Evolutionary conservation across 2,329 filamentous ascomycete species (phyloP).

Genomic region (Paradendryphiella salina): DNA sequence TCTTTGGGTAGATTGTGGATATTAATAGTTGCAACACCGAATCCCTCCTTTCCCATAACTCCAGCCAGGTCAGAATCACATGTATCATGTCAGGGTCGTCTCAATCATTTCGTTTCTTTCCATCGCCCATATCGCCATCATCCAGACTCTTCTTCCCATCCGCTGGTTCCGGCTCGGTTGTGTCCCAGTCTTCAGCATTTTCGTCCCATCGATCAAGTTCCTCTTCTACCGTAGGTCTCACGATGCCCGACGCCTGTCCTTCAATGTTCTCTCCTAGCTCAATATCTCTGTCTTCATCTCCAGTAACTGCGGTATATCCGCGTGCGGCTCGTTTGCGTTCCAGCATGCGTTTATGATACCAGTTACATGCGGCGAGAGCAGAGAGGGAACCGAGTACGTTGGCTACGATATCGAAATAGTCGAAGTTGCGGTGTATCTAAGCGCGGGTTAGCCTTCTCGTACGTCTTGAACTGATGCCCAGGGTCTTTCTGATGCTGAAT

Average conservation of each 20-base stretch:
- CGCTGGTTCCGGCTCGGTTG: conserved; percentile 52
- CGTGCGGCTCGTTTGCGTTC: conserved; percentile 78
- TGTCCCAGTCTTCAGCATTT: conserved; percentile 72
- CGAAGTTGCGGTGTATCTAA: conserved; percentile 61
- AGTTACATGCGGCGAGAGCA: conserved; percentile 74
- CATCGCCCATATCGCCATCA: conserved; percentile 38
- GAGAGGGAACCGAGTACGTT: conserved; percentile 79
- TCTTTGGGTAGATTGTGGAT: not conserved
- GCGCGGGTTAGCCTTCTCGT: conserved; percentile 12
- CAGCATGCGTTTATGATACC: conserved; percentile 96
- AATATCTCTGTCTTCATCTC: conserved; percentile 63
- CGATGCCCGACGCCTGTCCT: conserved; percentile 68
- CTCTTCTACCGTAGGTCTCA: conserved; percentile 63
- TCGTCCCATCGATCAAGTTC: conserved; percentile 95
- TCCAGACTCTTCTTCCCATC: conserved; percentile 31
- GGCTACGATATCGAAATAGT: conserved; percentile 82
- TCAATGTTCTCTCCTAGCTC: conserved; percentile 70
- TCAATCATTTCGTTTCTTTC: conserved; percentile 52
- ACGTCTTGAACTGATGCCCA: no score
- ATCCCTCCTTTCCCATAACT: not conserved
- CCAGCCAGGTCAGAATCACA: conserved; percentile 8
- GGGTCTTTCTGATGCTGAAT: not conserved
- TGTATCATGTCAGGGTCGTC: conserved; percentile 12
- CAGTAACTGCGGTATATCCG: conserved; percentile 70
- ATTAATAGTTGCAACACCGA: not conserved